Evolutionary conservation across 2,329 filamentous ascomycete species (phyloP).

Genomic region (Colletotrichum phormii): DNA sequence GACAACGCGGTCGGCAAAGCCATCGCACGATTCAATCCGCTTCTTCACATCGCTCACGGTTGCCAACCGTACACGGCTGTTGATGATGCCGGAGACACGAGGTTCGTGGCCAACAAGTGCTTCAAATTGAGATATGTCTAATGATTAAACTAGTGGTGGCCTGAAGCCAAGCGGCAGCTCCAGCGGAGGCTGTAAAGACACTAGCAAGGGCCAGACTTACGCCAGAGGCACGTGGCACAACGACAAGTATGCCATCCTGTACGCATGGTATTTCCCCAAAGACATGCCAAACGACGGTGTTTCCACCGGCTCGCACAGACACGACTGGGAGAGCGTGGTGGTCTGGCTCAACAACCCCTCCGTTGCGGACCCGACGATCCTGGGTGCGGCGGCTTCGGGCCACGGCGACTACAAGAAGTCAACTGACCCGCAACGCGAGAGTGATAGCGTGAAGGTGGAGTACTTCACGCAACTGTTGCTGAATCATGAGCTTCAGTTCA

Average conservation of each 20-base stretch:
- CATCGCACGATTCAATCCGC: constrained; percentile 26
- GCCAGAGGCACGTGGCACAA: constrained; percentile 45
- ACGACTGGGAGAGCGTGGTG: constrained; percentile 54
- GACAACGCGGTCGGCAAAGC: constrained; percentile 7
- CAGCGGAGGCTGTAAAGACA: constrained; percentile 46
- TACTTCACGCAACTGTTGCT: constrained; percentile 46
- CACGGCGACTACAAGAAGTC: constrained; percentile 49
- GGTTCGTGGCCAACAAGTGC: background rate
- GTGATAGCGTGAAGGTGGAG: constrained; percentile 43
- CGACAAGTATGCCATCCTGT: constrained; percentile 52
- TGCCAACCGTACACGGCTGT: constrained; percentile 26
- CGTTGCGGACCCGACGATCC: constrained; percentile 43
- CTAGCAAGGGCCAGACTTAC: constrained; percentile 52
- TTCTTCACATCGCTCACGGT: constrained; percentile 27
- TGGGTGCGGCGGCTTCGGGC: constrained; percentile 51
- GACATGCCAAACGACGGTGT: constrained; percentile 49
- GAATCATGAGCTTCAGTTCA: constrained; percentile 53
- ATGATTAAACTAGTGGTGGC: constrained; percentile 46
- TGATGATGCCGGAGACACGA: constrained; percentile 13
- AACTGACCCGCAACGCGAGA: constrained; percentile 36
- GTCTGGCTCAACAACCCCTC: constrained; percentile 46
- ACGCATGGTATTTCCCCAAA: constrained; percentile 60
- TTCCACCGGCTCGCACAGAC: constrained; percentile 48
- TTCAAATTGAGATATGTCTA: background rate
- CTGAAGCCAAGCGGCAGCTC: constrained; percentile 46